Evolutionary conservation across 371 early-diverging fungal species (phyloP).

Genomic region (Circinella umbellata): DNA sequence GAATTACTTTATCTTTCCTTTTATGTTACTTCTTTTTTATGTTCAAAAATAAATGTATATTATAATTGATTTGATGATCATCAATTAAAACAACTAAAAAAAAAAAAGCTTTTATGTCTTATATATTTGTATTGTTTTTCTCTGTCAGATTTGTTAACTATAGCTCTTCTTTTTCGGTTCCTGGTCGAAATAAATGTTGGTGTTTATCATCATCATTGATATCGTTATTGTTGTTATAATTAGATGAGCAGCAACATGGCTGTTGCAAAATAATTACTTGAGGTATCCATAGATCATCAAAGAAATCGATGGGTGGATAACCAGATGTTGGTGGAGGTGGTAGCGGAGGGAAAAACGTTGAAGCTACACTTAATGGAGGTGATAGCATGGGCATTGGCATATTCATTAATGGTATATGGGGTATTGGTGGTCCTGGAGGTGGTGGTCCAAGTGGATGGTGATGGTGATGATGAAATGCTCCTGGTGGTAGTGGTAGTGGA

Average conservation of each 20-base stretch:
- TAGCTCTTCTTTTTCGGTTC: background rate
- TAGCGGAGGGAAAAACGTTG: background rate
- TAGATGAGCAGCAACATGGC: background rate
- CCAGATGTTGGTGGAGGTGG: background rate
- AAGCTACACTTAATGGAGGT: too few species aligned
- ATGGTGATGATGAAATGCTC: background rate
- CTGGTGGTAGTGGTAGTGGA: conserved; percentile 1
- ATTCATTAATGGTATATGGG: background rate
- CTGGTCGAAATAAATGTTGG: background rate
- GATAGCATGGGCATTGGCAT: background rate
- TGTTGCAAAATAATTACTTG: background rate
- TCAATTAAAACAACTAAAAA: background rate
- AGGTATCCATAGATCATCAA: background rate
- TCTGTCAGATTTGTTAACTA: background rate
- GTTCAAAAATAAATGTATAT: background rate
- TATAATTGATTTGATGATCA: background rate
- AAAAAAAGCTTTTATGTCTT: background rate
- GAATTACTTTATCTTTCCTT: background rate
- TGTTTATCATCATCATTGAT: background rate
- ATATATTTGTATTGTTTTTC: background rate
- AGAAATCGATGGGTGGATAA: background rate
- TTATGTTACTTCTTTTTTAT: background rate
- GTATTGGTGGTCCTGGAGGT: background rate
- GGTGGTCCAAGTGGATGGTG: conserved; percentile 2
- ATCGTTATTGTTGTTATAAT: background rate